These are phyloP conservation scores for Colletotrichum shisoi DNA, from an alignment of 2,329 filamentous ascomycete species.

Conservation along the genomic window DNA sequence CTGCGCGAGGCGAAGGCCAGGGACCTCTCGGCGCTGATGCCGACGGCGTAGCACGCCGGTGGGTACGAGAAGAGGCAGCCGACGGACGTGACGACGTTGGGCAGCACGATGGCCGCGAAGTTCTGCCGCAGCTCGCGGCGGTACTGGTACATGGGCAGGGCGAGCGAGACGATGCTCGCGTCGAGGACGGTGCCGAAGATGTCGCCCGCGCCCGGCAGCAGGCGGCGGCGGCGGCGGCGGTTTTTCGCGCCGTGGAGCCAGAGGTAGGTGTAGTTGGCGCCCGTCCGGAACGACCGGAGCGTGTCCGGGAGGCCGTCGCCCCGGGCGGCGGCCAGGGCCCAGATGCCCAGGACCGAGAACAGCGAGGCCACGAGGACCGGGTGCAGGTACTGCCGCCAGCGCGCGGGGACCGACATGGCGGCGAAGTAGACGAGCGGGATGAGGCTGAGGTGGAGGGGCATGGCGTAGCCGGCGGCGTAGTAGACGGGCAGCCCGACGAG, in stretches of 20 bases:
- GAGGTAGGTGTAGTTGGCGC: conserved; percentile 61
- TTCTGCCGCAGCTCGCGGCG: conserved; percentile 62
- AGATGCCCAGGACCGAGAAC: conserved; percentile 61
- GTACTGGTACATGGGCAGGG: conserved; percentile 69
- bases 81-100: conserved; percentile 60
- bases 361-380: conserved; percentile 65
- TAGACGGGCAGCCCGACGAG: conserved; percentile 64
- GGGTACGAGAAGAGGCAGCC: conserved; percentile 66
- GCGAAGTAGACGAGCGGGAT: conserved; percentile 62
- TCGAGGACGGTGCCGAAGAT: conserved; percentile 64
- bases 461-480: conserved; percentile 61
- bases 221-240: no score
- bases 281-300: conserved; percentile 60
- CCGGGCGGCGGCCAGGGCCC: conserved; percentile 58
- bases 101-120: conserved; percentile 62
- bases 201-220: conserved; percentile 66
- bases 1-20: conserved; percentile 65
- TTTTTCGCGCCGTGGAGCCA: conserved; percentile 51
- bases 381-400: conserved; percentile 63
- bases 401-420: conserved; percentile 57
- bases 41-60: conserved; percentile 60
- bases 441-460: conserved; percentile 57
- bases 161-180: conserved; percentile 65
- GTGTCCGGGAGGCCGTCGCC: conserved; percentile 53
- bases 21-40: conserved; percentile 61